Conservation (phyloP, 2,329 filamentous ascomycete genomes). For the Zarea fungicola region DNA sequence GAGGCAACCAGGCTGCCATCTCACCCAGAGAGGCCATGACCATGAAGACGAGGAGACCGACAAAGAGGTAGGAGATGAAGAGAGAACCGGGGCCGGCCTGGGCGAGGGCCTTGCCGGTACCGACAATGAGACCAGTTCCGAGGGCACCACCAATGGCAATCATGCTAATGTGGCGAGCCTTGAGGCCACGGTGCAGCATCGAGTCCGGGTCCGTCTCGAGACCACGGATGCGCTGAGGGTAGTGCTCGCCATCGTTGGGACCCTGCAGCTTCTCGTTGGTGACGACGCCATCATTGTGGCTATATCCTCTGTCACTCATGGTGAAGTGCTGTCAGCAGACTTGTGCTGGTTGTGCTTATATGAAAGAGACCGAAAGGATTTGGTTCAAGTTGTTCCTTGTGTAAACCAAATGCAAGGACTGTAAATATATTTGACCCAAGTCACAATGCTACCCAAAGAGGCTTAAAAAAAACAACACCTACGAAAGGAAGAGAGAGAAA, state of each 20-base stretch:
- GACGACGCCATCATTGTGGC: neutral
- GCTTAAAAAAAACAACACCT: too few species aligned
- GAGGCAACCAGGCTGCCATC: constrained; percentile 78
- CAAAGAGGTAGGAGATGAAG: constrained; percentile 64
- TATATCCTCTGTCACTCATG: constrained; percentile 12
- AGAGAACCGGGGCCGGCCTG: constrained; percentile 59
- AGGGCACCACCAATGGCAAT: constrained; percentile 71
- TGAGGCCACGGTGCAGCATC: constrained; percentile 46
- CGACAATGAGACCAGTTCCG: constrained; percentile 69
- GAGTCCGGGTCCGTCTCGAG: constrained; percentile 46
- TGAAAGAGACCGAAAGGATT: neutral
- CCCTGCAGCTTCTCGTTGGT: constrained; percentile 6
- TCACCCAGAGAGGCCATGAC: constrained; percentile 80
- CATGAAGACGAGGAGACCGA: constrained; percentile 69
- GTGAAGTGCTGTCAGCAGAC: neutral
- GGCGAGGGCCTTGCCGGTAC: constrained; percentile 52
- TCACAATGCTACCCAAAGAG: too few species aligned
- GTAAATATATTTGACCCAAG: too few species aligned
- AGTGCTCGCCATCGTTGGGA: constrained; percentile 23
- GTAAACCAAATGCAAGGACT: too few species aligned
- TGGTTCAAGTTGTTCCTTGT: too few species aligned
- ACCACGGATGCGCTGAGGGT: constrained; percentile 39
- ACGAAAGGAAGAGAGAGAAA: too few species aligned
- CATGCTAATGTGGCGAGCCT: constrained; percentile 52
- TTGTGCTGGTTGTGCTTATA: neutral